Evolutionary conservation across 2,329 filamentous ascomycete species (phyloP), one percentile per base, ranked within the genome.

Genomic region (Zasmidium angulare): DNA sequence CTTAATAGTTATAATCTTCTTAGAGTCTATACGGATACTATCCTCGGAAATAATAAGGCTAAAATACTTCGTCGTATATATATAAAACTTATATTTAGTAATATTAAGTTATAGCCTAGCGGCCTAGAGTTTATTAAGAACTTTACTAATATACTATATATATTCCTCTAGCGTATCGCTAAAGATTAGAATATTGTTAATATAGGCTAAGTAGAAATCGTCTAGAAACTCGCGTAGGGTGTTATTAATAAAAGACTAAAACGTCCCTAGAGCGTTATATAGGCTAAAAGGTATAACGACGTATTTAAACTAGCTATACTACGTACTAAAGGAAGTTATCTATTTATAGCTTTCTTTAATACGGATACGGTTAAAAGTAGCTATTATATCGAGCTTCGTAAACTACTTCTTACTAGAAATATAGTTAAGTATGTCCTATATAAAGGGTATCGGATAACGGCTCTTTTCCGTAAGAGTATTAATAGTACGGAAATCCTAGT

Each of bases 361-460:
- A 43, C 43, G 40, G 3, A 63, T 56, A 7, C 14, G 21, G 29
- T 60, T 57, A 55, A 60, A 71, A 0, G 60, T 36, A 36, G 29
- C 14, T 7, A 36, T 36, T 7, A 36, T 36, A 36, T 36, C 53
- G 12, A 50, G 31, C 6, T 55, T 55, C 17, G 70, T 46, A 56
- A 7, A 36, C 29, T 36, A 70, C 60, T 19, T 70, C 19, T 24
- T 63, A 65, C 56, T 50, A 21, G 52, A 50, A 1, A 73, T 49
- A 7, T 46, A 17, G 46, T 73, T 55, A 19, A 65, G 60, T 36
- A 66, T 55, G 56, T 74, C 59, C 7, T n/a, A 60, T 36, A 74
- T 69, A 50, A 73, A 49, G 10, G 55, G 63, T 50, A 73, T 51
- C 22, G 59, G 53, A 48, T 69, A 69, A 17, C 58, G 50, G 29